Percentiles rank a stretch among this genome's conserved stretches.
phyloP scores from a whole-genome alignment of 306 rosid genomes.

The Sophora flavescens region DNA sequence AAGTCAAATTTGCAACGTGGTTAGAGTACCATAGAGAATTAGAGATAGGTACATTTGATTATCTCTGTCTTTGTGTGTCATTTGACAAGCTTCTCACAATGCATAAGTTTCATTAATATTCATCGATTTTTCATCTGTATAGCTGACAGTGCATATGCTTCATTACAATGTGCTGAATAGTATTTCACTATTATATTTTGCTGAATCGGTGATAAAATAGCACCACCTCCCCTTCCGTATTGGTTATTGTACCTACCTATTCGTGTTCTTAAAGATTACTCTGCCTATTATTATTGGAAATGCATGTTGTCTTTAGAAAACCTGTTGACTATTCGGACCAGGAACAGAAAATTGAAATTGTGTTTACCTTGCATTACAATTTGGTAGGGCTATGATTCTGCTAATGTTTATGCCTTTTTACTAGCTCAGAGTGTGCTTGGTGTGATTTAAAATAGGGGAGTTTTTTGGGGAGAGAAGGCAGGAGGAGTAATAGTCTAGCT shows the following conservation, averaged over 20 bases:
- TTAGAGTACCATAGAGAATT: constrained; percentile 27
- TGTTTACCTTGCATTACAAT: neutral
- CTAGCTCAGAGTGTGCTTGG: neutral
- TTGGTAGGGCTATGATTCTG: neutral
- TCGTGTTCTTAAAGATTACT: neutral
- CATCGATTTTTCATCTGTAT: constrained; percentile 4
- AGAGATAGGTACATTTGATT: neutral
- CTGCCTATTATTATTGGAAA: neutral
- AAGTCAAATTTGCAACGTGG: constrained; percentile 5
- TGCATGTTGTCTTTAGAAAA: neutral
- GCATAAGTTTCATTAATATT: neutral
- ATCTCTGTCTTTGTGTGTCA: neutral
- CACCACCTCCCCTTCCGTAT: neutral
- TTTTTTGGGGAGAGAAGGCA: too few relatives aligned
- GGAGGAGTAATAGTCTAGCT: neutral
- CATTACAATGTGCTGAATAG: neutral
- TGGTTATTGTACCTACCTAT: neutral
- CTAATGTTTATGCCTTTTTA: neutral
- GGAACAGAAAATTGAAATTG: neutral
- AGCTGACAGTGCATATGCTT: constrained; percentile 5
- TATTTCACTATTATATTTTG: neutral
- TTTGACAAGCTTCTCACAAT: neutral
- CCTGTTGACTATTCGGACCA: neutral
- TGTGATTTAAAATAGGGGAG: neutral
- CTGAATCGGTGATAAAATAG: constrained; percentile 1